Base-by-base conservation (phyloP, 257 asterid species). In the Solanum paucissectum region DNA sequence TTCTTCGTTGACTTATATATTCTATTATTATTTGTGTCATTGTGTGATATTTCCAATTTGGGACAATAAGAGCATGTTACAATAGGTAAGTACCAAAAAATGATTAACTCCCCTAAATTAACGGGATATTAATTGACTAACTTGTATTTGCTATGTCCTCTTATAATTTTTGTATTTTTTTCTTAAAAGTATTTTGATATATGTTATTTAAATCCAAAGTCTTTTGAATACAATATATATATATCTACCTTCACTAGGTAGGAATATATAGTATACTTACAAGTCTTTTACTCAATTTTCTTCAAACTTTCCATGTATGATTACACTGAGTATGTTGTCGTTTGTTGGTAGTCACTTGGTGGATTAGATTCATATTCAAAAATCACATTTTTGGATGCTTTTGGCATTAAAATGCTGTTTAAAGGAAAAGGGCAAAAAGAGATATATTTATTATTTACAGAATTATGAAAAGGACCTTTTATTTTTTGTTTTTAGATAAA, bases 261-360 rank as follows among this genome's bases (percentile, higher is more conserved):
- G 0, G 0, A 32, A 7, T 69, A 7, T 69, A 69, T 27, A 2
- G 0, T 68, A 9, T 29, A 9, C 3, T 11, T 6, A 25, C 2
- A 46, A 0, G 7, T 46, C 20, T 46, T 46, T 46, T 18, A 5
- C 34, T 66, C 20, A 12, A 66, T 66, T 4, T 4, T 66, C 2
- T 25, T 66, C 20, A 0, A 0, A 27, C 10, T 5, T 4, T 2
- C 0, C 1, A 0, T 68, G 13, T 68, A 13, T 11, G 7, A 68
- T 69, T 69, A 29, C 1, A 14, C 0, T 13, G 3, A 14, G 1
- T 32, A 71, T 4, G 0, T 32, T 72, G 0, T 72, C 5, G 0
- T 0, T 9, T 13, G 2, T 72, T 29, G 7, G 0, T 77, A 0
- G n/a, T 77, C 16, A 46, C 66, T 81, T 29, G 27, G 40, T 46